Evolutionary conservation across 257 asterid species (phyloP).

Genomic region (Leonotis leonurus): DNA sequence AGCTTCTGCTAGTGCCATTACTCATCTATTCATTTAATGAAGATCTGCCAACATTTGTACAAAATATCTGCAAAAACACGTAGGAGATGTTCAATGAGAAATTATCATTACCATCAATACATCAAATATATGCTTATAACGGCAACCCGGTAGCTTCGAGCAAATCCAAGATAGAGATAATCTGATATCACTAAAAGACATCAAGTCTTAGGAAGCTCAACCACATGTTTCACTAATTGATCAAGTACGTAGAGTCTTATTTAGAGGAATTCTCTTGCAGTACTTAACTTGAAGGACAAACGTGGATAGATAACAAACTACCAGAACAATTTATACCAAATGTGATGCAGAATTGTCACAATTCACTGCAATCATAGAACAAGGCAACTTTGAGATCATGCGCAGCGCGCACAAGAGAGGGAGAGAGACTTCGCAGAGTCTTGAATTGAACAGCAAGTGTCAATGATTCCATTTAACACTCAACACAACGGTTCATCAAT

Average conservation of each 20-base stretch:
- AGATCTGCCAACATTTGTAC: slow-evolving; percentile 6
- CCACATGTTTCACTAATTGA: no score
- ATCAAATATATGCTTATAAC: not conserved
- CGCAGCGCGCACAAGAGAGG: not conserved
- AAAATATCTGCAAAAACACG: no score
- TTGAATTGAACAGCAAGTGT: not conserved
- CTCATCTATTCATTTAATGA: slow-evolving; percentile 28
- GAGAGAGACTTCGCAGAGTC: no score
- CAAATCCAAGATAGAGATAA: no score
- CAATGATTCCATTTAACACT: not conserved
- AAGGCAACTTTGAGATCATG: no score
- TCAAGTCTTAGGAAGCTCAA: no score
- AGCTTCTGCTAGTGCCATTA: slow-evolving; percentile 69
- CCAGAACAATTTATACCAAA: no score
- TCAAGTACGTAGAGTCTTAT: not conserved
- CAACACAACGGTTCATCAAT: not conserved
- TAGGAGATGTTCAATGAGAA: no score
- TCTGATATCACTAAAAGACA: no score
- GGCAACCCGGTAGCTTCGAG: no score
- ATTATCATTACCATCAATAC: not conserved
- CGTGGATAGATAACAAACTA: no score
- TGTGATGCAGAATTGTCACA: not conserved
- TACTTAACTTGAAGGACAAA: no score
- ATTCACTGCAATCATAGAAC: not conserved
- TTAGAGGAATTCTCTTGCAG: not conserved